Evolutionary conservation across 1,284 basidiomycete species (phyloP), one percentile per base, ranked within the genome.

Genomic region (Ustilago sp.): DNA sequence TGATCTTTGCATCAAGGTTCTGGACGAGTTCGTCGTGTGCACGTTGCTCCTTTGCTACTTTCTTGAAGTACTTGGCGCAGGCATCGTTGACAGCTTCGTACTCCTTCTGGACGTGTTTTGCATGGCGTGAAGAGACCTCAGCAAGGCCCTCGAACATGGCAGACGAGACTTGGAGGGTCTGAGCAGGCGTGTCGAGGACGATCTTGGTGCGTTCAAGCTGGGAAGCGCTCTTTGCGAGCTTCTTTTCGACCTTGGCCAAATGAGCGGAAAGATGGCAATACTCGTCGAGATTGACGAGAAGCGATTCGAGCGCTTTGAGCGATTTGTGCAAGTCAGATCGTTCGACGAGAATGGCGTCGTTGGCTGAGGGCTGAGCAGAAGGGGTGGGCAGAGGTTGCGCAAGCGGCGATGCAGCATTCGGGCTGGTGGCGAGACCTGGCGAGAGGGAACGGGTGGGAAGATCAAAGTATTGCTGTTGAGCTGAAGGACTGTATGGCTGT

Each of bases 11-110:
- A 55, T 86, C 84, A 8, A 85, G 75, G 8, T 65, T 54, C 35
- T 79, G 68, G 4, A 85, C 55, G 19, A 75, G 59, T 53, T 85
- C 84, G 61, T 85, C 84, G 54, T 85, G 83, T 2, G 71, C 67
- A 11, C 75, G 65, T 65, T 86, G 84, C 54, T 86, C 84, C 57
- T 86, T 86, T 51, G 84, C 84, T 8, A 86, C 77, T 52, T 77
- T 77, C 35, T 81, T 83, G 64, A 86, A 86, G 71, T 81, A 81
- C 66, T 83, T 83, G 34, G 80, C 81, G 45, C 79, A 81, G 15
- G 77, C 67, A 28, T 86, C 84, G 56, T 86, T 86, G 39, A 85
- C 67, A 1, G 79, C 63, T 43, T 86, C 84, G 65, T 86, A 86
- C 63, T 86, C 84, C 51, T 70, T 76, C 39, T 82, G 81, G 5